Base-by-base conservation (phyloP, 306 rosid species). In the Comarum palustre region DNA sequence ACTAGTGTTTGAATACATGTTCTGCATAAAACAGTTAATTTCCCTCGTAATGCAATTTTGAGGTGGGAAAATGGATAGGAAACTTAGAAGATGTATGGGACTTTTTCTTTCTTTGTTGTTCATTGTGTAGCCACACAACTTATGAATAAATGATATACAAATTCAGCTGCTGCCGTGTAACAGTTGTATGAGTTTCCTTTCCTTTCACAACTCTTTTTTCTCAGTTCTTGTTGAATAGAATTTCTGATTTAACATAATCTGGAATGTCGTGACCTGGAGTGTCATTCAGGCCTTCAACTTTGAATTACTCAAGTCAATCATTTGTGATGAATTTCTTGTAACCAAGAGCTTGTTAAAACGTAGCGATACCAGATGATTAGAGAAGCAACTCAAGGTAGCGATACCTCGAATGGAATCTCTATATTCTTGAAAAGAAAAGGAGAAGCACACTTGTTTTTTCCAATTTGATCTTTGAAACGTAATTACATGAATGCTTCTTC, bases 81-180 rank as follows among this genome's bases (percentile, higher is more conserved):
- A 19, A 42, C 32, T 5, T 57, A 57, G 31, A 41, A 57, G 19
- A 57, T 72, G 41, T 31, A 9, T 11, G 34, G 8, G 55, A 42
- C 2, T 55, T 16, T 38, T 57, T 24, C 19, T 22, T 16, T 31
- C 43, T 2, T 16, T 61, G 66, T 41, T 55, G 29, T 43, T 57
- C 42, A 39, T 25, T 41, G 34, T 71, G 67, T 41, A 36, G 45
- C 31, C 42, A 5, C 43, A 27, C 42, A 42, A 72, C n/a, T 42
- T 10, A 58, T 8, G n/a, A 72, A 58, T 27, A 41, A 42, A 71
- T 42, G 29, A 42, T 72, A 71, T 11, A 57, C 32, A 58, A 17
- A 17, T 57, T 25, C 52, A 39, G 25, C 10, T 71, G 13, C 5
- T 16, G 27, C 41, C 43, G 3, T 32, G 5, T 32, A 32, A 13